phyloP scores from a whole-genome alignment of 768 basidiomycete genomes.

The Cystoderma amianthinum region DNA sequence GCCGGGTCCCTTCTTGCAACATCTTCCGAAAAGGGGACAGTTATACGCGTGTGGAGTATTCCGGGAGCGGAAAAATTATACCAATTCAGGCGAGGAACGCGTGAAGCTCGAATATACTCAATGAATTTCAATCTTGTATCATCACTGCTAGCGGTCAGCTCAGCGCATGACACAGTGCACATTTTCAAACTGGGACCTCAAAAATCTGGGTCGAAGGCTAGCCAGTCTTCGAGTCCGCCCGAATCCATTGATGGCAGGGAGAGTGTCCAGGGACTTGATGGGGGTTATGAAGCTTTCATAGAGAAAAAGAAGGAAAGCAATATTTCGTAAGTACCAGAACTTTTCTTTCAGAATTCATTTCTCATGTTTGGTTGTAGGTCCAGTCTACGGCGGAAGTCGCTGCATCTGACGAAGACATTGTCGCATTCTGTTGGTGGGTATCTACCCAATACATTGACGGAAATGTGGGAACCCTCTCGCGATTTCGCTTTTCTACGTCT shows the following conservation, averaged over 20 bases:
- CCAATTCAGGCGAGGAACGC: slow-evolving; percentile 89
- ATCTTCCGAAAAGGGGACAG: slow-evolving; percentile 91
- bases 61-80: slow-evolving; percentile 91
- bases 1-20: slow-evolving; percentile 90
- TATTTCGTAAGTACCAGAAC: slow-evolving; percentile 41
- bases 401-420: slow-evolving; percentile 69
- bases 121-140: slow-evolving; percentile 77
- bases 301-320: slow-evolving; percentile 65
- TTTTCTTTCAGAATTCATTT: not conserved
- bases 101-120: slow-evolving; percentile 80
- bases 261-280: slow-evolving; percentile 53
- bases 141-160: slow-evolving; percentile 83
- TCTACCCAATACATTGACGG: slow-evolving; percentile 82
- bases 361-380: slow-evolving; percentile 10
- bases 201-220: slow-evolving; percentile 10
- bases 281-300: slow-evolving; percentile 82
- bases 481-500: slow-evolving; percentile 91
- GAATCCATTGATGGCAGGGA: slow-evolving; percentile 62
- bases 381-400: slow-evolving; percentile 57
- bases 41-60: slow-evolving; percentile 90
- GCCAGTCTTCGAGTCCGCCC: slow-evolving; percentile 46
- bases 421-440: slow-evolving; percentile 81
- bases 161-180: slow-evolving; percentile 93
- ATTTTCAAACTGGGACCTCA: slow-evolving; percentile 75
- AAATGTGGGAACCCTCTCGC: slow-evolving; percentile 94